A percentile compares a stretch with the other conserved stretches of the same genome.
phyloP scores from a whole-genome alignment of 768 basidiomycete species.

The Psilocybe cubensis region DNA sequence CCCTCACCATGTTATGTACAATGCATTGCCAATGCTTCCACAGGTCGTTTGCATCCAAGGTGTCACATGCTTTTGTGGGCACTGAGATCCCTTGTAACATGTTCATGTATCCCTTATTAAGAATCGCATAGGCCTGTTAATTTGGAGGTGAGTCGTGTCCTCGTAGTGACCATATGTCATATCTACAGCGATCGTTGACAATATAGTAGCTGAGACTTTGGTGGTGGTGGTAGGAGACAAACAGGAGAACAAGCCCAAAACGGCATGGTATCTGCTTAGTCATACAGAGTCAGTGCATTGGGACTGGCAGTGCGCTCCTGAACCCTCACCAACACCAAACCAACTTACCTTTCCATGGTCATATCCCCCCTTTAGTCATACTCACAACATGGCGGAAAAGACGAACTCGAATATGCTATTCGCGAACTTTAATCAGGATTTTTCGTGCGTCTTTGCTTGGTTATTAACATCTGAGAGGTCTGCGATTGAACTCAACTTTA shows the following conservation, averaged over 20 bases:
- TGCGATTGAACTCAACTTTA: neutral
- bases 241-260: neutral
- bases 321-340: neutral
- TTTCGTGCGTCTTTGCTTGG: constrained; percentile 56
- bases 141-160: too few relatives aligned
- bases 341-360: neutral
- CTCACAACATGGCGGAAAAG: constrained; percentile 39
- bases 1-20: too few relatives aligned
- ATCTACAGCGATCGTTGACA: too few relatives aligned
- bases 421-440: constrained; percentile 98
- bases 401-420: constrained; percentile 65
- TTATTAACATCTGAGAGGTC: neutral
- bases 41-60: too few relatives aligned
- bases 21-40: too few relatives aligned
- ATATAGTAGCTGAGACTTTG: too few relatives aligned
- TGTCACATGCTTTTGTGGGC: too few relatives aligned
- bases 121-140: too few relatives aligned
- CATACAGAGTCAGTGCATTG: neutral
- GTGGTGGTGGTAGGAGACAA: too few relatives aligned
- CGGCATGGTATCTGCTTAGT: neutral
- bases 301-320: neutral
- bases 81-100: too few relatives aligned
- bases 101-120: too few relatives aligned
- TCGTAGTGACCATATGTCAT: too few relatives aligned
- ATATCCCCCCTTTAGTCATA: neutral